Percentiles rank a stretch among this genome's conserved stretches.
phyloP scores from a whole-genome alignment of 2,329 filamentous ascomycete genomes.

The Sporothrix luriei region DNA sequence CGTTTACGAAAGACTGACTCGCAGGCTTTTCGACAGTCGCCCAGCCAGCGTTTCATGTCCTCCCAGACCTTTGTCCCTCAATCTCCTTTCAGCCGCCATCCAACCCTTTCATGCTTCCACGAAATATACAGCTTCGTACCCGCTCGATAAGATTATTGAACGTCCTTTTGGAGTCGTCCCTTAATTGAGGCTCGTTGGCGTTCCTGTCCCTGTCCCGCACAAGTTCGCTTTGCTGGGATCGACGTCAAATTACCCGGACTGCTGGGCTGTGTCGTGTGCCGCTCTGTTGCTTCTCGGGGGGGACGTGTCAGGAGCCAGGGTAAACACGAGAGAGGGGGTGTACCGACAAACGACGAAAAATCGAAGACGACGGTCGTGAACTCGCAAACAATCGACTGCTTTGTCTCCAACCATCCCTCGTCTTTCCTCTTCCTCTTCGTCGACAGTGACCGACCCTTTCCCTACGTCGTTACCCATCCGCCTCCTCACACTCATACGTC shows the following conservation, averaged over 20 bases:
- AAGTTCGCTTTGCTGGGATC: conserved; percentile 26
- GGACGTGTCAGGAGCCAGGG: conserved; percentile 44
- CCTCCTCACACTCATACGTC: not conserved
- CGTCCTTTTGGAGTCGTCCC: conserved; percentile 11
- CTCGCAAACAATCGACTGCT: not conserved
- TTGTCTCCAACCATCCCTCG: not conserved
- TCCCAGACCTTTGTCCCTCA: not conserved
- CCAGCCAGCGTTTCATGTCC: not conserved
- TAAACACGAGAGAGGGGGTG: conserved; percentile 39
- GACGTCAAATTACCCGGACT: conserved; percentile 30
- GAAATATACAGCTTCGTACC: not conserved
- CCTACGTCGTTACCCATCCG: not conserved
- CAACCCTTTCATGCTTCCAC: not conserved
- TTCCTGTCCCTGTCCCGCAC: not conserved
- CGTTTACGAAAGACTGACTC: not conserved
- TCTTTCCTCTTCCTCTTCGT: not conserved
- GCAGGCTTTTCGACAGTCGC: not conserved
- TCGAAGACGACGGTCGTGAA: not conserved
- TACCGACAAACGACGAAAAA: conserved; percentile 9
- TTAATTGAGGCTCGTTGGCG: conserved; percentile 14
- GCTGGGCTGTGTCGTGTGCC: conserved; percentile 27
- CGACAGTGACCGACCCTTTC: not conserved
- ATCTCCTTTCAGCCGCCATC: conserved; percentile 7
- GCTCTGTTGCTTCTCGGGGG: conserved; percentile 5
- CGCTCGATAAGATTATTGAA: conserved; percentile 3